Base-by-base conservation (phyloP, 768 basidiomycete species). In the Collybia mongolica region DNA sequence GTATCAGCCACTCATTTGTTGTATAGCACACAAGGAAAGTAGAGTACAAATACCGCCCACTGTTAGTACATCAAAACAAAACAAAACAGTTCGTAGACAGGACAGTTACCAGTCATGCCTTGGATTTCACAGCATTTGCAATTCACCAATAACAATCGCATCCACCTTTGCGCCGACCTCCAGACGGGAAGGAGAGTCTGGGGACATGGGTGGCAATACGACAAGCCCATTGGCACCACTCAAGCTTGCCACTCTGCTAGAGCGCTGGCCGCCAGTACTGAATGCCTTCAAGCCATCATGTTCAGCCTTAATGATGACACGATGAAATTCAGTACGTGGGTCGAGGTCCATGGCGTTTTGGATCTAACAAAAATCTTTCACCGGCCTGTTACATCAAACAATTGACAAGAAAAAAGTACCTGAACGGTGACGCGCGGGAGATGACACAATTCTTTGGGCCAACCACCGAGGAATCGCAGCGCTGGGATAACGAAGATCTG, bases 211-310 rank as follows among this genome's bases (percentile, higher is more conserved):
- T 2, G 91, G 92, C 18, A 94, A 63, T 18, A 85, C 75, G 0
- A 88, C 81, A 38, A 95, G 68, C 1, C 84, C 92, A 63, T 94
- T 93, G 14, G 91, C 90, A 1, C 86, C 86, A 37, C 78, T 83
- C 43, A 96, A 60, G 57, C 91, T 93, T 11, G 86, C 86, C 3
- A 88, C 85, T 19, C 90, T 75, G 59, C 88, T 90, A 15, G 91
- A 93, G 5, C 92, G 74, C 63, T 96, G 93, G 0, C 91, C 90
- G 19, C 93, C 93, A 0, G 93, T 95, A 48, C 86, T 92, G 55
- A 74, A 80, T 2, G 90, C 93, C 48, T 73, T 74, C 47, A 91
- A 70, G 6, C 77, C 77, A 23, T 67, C 65, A 4, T 60, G 46
- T 2, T 68, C 72, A 1, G 75, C 69, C n/a, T 68, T 68, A 35